phyloP scores from a whole-genome alignment of 2,329 filamentous ascomycete genomes.

The Scytalidium lignicola region DNA sequence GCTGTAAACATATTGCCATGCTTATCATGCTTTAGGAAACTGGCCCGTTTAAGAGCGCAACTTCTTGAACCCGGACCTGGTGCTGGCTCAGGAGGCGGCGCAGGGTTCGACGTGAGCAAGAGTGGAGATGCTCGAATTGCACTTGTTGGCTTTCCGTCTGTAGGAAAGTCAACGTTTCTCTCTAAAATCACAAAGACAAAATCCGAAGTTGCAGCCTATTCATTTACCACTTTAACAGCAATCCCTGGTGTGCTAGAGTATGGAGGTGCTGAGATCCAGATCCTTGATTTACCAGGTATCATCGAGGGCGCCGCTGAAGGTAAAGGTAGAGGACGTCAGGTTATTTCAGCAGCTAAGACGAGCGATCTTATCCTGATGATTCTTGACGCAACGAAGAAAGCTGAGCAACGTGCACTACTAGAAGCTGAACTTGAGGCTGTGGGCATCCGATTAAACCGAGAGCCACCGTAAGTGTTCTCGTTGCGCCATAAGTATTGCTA shows the following conservation, averaged over 20 bases:
- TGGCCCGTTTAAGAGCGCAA: slow-evolving; percentile 89
- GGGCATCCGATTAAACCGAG: slow-evolving; percentile 85
- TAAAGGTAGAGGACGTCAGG: slow-evolving; percentile 90
- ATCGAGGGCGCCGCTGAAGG: slow-evolving; percentile 96
- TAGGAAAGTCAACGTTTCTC: slow-evolving; percentile 98
- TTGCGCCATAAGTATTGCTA: not conserved
- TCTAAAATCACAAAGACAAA: slow-evolving; percentile 98
- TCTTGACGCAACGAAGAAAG: slow-evolving; percentile 91
- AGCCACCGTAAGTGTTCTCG: slow-evolving; percentile 67
- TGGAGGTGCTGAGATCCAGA: slow-evolving; percentile 94
- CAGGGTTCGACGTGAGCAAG: slow-evolving; percentile 92
- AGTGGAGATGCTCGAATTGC: slow-evolving; percentile 95
- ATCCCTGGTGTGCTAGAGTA: slow-evolving; percentile 98
- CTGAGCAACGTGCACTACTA: slow-evolving; percentile 82
- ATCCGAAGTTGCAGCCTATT: slow-evolving; percentile 91
- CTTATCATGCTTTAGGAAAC: slow-evolving; percentile 59
- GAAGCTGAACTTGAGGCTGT: slow-evolving; percentile 94
- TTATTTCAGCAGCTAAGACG: slow-evolving; percentile 97
- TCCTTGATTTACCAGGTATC: slow-evolving; percentile 95
- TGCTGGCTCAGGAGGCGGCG: slow-evolving; percentile 68
- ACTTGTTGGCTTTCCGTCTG: slow-evolving; percentile 96
- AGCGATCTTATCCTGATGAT: slow-evolving; percentile 97
- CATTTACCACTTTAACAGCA: slow-evolving; percentile 95
- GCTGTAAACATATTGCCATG: not conserved
- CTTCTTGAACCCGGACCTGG: slow-evolving; percentile 85